phyloP scores from a whole-genome alignment of 2,329 filamentous ascomycete genomes.

The Calonectria pseudoreteaudii region DNA sequence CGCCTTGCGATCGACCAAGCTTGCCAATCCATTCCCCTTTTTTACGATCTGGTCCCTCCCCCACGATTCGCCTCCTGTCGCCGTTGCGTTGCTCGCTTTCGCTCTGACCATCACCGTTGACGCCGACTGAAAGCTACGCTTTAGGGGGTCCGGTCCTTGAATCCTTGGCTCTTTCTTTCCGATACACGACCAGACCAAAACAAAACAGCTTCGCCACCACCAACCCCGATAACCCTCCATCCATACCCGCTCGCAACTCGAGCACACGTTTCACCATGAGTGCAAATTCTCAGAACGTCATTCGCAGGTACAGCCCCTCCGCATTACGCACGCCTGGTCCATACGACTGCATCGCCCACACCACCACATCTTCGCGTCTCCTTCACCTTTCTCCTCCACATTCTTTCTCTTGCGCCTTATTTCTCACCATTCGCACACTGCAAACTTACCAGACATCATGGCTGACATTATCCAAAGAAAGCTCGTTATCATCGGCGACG shows the following conservation, averaged over 20 bases:
- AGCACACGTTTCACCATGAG: slow-evolving; percentile 53
- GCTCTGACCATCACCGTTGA: slow-evolving; percentile 5
- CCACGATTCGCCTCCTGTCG: background rate
- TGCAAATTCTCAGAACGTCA: slow-evolving; percentile 66
- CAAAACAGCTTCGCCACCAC: slow-evolving; percentile 13
- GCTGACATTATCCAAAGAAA: slow-evolving; percentile 70
- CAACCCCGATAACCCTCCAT: slow-evolving; percentile 22
- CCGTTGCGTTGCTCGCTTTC: background rate
- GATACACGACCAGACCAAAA: slow-evolving; percentile 16
- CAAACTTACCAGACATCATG: background rate
- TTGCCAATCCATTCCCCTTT: slow-evolving; percentile 10
- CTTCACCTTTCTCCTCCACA: background rate
- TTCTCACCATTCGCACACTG: background rate
- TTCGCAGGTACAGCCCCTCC: slow-evolving; percentile 69
- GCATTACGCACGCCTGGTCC: slow-evolving; percentile 20
- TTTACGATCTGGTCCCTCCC: slow-evolving; percentile 6
- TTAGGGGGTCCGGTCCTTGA: slow-evolving; percentile 17
- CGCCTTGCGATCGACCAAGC: background rate
- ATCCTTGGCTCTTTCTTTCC: slow-evolving; percentile 15
- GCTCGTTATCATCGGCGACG: slow-evolving; percentile 95
- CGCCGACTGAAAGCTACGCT: slow-evolving; percentile 18
- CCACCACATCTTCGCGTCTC: slow-evolving; percentile 1
- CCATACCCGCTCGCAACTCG: slow-evolving; percentile 21
- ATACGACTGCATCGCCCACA: slow-evolving; percentile 14
- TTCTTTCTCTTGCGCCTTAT: background rate